phyloP scores from a whole-genome alignment of 768 basidiomycete genomes.

The Lentinula edodes region DNA sequence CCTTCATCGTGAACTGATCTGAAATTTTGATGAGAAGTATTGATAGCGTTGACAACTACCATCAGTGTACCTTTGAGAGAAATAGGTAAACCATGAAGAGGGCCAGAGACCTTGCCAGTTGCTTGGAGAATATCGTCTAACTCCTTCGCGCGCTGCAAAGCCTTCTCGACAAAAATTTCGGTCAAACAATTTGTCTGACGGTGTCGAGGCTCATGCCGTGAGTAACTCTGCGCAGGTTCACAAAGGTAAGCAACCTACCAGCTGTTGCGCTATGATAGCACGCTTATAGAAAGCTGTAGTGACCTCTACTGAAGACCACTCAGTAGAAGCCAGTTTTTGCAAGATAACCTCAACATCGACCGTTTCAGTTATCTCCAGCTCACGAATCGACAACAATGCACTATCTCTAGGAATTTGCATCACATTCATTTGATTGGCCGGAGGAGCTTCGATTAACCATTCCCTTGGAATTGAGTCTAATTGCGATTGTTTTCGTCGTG shows the following conservation, averaged over 20 bases:
- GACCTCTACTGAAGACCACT: conserved; percentile 55
- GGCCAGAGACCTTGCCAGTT: conserved; percentile 45
- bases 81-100: conserved; percentile 47
- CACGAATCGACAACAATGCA: conserved; percentile 45
- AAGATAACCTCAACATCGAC: conserved; percentile 38
- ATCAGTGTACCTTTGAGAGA: conserved; percentile 26
- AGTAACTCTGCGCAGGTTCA: no score
- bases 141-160: conserved; percentile 38
- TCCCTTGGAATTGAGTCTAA: conserved; percentile 44
- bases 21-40: neutral
- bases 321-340: conserved; percentile 34
- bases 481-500: conserved; percentile 40
- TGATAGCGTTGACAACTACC: neutral
- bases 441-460: conserved; percentile 42
- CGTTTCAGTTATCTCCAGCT: conserved; percentile 57
- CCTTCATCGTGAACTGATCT: conserved; percentile 62
- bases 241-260: conserved; percentile 30
- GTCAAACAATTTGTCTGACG: conserved; percentile 47
- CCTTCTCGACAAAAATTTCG: conserved; percentile 54
- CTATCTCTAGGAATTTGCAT: conserved; percentile 40
- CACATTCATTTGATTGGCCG: conserved; percentile 40
- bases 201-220: no score
- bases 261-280: conserved; percentile 63
- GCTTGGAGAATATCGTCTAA: conserved; percentile 40
- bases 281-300: conserved; percentile 61